These are phyloP conservation scores for Podospora tetraspora DNA, from an alignment of 495 filamentous ascomycete species.

Conservation along the genomic window DNA sequence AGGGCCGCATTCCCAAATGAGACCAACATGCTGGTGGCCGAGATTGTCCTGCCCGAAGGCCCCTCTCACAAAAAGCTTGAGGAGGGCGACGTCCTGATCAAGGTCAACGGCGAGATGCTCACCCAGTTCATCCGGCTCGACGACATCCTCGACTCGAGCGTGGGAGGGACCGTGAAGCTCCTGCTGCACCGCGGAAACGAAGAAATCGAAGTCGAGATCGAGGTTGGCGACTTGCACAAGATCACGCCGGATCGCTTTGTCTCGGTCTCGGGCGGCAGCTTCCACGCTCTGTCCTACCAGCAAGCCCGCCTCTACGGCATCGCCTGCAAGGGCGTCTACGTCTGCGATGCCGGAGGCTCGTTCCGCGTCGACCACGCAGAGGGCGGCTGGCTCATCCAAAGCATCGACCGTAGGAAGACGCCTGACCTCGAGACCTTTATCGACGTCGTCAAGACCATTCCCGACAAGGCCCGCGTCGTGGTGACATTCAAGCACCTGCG, in stretches of 20 bases:
- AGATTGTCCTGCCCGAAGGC: slow-evolving; percentile 88
- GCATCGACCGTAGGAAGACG: slow-evolving; percentile 80
- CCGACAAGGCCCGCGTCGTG: slow-evolving; percentile 83
- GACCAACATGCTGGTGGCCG: slow-evolving; percentile 93
- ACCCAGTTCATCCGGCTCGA: slow-evolving; percentile 94
- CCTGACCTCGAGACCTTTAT: slow-evolving; percentile 85
- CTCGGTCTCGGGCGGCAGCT: slow-evolving; percentile 84
- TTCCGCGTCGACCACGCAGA: slow-evolving; percentile 89
- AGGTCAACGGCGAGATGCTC: slow-evolving; percentile 89
- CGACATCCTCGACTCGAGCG: slow-evolving; percentile 83
- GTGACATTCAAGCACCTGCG: slow-evolving; percentile 93
- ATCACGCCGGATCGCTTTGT: slow-evolving; percentile 97
- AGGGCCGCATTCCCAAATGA: slow-evolving; percentile 81
- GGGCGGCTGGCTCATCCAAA: slow-evolving; percentile 88
- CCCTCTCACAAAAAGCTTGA: slow-evolving; percentile 79
- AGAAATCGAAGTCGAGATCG: slow-evolving; percentile 77
- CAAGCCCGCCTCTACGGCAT: slow-evolving; percentile 91
- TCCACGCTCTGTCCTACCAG: slow-evolving; percentile 95
- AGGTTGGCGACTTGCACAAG: slow-evolving; percentile 83
- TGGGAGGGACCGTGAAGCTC: slow-evolving; percentile 66
- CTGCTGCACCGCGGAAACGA: slow-evolving; percentile 83
- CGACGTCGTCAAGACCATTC: slow-evolving; percentile 82
- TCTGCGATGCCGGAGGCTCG: slow-evolving; percentile 91
- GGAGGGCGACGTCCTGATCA: slow-evolving; percentile 92
- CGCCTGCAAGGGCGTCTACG: slow-evolving; percentile 83